These are phyloP conservation scores for Schizophyllum amplum DNA, from an alignment of 1,284 basidiomycete species.

Conservation along the genomic window DNA sequence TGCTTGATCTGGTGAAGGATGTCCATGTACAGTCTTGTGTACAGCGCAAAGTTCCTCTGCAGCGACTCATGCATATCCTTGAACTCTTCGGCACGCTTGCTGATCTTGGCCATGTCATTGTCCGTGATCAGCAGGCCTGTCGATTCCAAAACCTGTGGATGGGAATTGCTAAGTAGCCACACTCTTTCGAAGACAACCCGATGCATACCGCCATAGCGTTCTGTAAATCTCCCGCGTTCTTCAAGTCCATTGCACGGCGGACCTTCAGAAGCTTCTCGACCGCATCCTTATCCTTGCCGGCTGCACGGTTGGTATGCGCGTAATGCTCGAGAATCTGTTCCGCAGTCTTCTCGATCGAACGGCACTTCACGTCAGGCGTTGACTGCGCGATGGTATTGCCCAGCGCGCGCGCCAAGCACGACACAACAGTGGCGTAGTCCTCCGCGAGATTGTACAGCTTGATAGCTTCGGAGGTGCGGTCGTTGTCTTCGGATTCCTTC, in stretches of 20 bases:
- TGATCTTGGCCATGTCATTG: constrained; percentile 81
- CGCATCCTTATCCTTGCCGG: constrained; percentile 71
- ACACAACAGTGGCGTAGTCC: constrained; percentile 84
- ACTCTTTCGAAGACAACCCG: constrained; percentile 1
- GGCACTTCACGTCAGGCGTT: constrained; percentile 59
- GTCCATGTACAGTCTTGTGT: constrained; percentile 93
- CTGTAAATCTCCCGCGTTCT: constrained; percentile 67
- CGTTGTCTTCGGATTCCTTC: constrained; percentile 65
- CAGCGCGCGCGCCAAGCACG: constrained; percentile 82
- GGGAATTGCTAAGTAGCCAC: constrained; percentile 1
- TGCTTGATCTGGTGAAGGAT: constrained; percentile 77
- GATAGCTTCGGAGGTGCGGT: constrained; percentile 85
- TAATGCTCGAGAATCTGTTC: constrained; percentile 83
- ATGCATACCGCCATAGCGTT: constrained; percentile 69
- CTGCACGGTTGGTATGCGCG: constrained; percentile 69
- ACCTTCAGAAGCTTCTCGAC: constrained; percentile 76
- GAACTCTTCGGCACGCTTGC: constrained; percentile 85
- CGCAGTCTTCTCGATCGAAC: constrained; percentile 72
- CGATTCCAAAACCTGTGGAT: constrained; percentile 83
- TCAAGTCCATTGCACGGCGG: constrained; percentile 75
- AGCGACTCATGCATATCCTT: constrained; percentile 81
- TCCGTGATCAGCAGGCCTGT: constrained; percentile 88
- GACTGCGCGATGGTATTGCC: constrained; percentile 78
- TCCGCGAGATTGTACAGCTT: constrained; percentile 94
- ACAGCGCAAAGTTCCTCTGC: constrained; percentile 84